These are phyloP conservation scores for Hydrangea macrophylla DNA, from an alignment of 148 eudicot genomes.

Conservation along the genomic window DNA sequence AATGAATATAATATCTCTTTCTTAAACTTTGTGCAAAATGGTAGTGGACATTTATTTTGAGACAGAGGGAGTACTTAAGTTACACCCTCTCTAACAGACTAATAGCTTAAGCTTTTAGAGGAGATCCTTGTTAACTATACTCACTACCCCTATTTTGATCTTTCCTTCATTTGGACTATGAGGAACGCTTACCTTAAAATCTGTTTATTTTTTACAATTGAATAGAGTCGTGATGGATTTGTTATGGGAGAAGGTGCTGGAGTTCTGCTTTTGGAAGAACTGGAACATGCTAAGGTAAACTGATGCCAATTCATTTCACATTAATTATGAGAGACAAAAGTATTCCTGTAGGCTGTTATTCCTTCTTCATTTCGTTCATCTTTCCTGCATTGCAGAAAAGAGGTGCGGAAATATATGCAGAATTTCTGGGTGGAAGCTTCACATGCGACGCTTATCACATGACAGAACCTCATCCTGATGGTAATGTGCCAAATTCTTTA, in stretches of 20 bases:
- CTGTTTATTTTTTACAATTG: slow-evolving; percentile 14
- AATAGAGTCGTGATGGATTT: slow-evolving; percentile 93
- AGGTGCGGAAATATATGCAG: slow-evolving; percentile 92
- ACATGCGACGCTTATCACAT: slow-evolving; percentile 96
- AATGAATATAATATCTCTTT: no score
- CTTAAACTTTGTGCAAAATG: no score
- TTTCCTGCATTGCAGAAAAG: slow-evolving; percentile 49
- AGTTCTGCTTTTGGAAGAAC: slow-evolving; percentile 85
- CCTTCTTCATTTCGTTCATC: not conserved
- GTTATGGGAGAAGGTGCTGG: slow-evolving; percentile 99
- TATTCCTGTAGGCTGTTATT: not conserved
- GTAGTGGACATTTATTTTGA: no score
- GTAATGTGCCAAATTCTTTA: slow-evolving; percentile 30
- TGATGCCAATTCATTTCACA: not conserved
- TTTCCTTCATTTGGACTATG: not conserved
- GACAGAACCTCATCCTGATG: slow-evolving; percentile 98
- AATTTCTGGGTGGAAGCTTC: slow-evolving; percentile 96
- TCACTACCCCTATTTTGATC: not conserved
- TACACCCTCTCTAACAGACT: no score
- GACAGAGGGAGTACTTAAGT: no score
- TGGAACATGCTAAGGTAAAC: slow-evolving; percentile 88
- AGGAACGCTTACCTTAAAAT: slow-evolving; percentile 1
- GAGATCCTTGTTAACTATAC: no score
- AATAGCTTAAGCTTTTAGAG: no score
- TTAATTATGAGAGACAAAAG: not conserved